Evolutionary conservation across 352 stramenopile species (phyloP).

Genomic region (Globisporangium cederbergense): DNA sequence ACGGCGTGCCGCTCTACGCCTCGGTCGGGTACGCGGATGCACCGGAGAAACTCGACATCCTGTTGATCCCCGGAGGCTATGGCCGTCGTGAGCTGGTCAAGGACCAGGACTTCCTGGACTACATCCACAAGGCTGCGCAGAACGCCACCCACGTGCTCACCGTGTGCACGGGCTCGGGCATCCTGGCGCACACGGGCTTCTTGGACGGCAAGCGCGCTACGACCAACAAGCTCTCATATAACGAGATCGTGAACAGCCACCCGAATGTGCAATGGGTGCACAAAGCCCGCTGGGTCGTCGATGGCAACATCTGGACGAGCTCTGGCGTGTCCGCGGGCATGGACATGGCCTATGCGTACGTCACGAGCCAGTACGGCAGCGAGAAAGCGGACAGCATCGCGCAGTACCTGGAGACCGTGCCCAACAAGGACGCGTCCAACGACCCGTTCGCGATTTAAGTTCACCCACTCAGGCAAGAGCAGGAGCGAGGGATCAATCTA

Average conservation of each 20-base stretch:
- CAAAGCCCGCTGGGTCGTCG: conserved; percentile 32
- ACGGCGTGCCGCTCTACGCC: conserved; percentile 28
- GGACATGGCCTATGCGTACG: conserved; percentile 31
- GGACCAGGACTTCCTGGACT: conserved; percentile 17
- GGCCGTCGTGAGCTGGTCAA: conserved; percentile 16
- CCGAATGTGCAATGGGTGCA: conserved; percentile 25
- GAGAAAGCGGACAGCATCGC: conserved; percentile 13
- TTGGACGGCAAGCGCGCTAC: conserved; percentile 28
- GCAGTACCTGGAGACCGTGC: conserved; percentile 22
- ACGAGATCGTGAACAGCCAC: conserved; percentile 14
- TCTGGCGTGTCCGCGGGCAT: conserved; percentile 35
- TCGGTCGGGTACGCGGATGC: conserved; percentile 20
- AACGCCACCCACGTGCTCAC: conserved; percentile 18
- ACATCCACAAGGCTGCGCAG: conserved; percentile 16
- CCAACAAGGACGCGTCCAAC: conserved; percentile 21
- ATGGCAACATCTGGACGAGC: conserved; percentile 35
- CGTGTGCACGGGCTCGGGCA: conserved; percentile 26
- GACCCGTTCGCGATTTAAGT: conserved; percentile 17
- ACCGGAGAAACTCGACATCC: conserved; percentile 20
- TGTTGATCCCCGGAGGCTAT: conserved; percentile 19
- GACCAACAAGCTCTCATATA: conserved; percentile 28
- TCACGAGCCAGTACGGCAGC: conserved; percentile 18
- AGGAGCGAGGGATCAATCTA: no score
- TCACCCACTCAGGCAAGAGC: no score
- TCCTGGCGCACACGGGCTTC: conserved; percentile 24